Evolutionary conservation across 1,284 basidiomycete genomes (phyloP).

Genomic region (Apiotrichum porosum): DNA sequence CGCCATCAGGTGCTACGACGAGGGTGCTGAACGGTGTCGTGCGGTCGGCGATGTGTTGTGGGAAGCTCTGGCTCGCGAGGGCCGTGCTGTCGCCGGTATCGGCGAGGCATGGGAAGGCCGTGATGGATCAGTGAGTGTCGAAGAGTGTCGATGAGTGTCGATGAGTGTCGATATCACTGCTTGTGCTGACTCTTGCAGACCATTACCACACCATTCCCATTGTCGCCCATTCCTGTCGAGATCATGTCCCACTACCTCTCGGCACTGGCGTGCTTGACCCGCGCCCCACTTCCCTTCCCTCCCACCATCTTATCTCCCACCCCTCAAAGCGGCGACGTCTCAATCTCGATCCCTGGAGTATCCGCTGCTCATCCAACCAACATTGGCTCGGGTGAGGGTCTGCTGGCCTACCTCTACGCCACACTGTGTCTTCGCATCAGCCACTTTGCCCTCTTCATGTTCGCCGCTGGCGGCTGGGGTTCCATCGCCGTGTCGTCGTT

Average conservation of each 20-base stretch:
- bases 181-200: too few relatives aligned
- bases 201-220: slow-evolving; percentile 34
- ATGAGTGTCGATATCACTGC: too few relatives aligned
- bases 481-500: slow-evolving; percentile 69
- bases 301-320: slow-evolving; percentile 35
- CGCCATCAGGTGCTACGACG: slow-evolving; percentile 75
- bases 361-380: slow-evolving; percentile 4
- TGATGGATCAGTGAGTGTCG: slow-evolving; percentile 60
- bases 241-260: slow-evolving; percentile 41
- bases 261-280: slow-evolving; percentile 31
- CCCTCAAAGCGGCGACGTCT: slow-evolving; percentile 26
- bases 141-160: neutral
- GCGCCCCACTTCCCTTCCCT: slow-evolving; percentile 38
- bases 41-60: slow-evolving; percentile 69
- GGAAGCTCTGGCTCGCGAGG: slow-evolving; percentile 81
- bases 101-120: slow-evolving; percentile 75
- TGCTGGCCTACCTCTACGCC: slow-evolving; percentile 44
- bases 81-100: slow-evolving; percentile 68
- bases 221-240: slow-evolving; percentile 39
- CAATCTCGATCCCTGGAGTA: slow-evolving; percentile 24
- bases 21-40: slow-evolving; percentile 69
- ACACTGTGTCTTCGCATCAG: slow-evolving; percentile 40
- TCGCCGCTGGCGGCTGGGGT: slow-evolving; percentile 83
- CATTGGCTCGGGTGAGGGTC: slow-evolving; percentile 40
- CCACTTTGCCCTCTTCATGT: slow-evolving; percentile 59